Evolutionary conservation across 352 stramenopile genomes (phyloP), one percentile per base, ranked within the genome.

Genomic region (Phytophthora tubulina): DNA sequence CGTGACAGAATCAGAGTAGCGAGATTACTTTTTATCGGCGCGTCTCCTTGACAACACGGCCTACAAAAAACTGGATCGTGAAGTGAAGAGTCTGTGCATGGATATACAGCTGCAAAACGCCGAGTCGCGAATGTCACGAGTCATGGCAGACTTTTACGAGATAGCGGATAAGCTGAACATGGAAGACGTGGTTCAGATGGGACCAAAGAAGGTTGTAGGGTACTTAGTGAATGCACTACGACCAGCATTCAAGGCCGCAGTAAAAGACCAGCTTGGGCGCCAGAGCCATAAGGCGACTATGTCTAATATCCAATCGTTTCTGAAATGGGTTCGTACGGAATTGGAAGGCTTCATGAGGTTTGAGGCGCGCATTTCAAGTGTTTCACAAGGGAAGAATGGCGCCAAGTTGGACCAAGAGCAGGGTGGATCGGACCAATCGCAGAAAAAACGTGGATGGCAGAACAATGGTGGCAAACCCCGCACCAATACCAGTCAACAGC

Each of bases 321-420:
- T 52, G 45, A 33, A 52, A 52, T 52, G 45, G 45, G n/a, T 33
- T 35, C 45, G 45, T n/a, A 33, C 6, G 0, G 59, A 59, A 4
- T 17, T 58, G 30, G 59, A 67, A 17, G 27, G 27, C 1, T 67
- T 67, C 11, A 67, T 67, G 59, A 17, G 38, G 11, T 67, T 67
- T 54, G 44, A 70, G 13, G 62, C 33, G 1, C 21, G 39, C n/a
- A 60, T 59, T 10, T 13, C 9, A 2, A 17, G 33, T 33, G 33
- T 8, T 46, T 9, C 6, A 35, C 33, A 45, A 33, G n/a, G 35
- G 17, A n/a, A 45, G 33, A 15, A 7, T 48, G 9, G 33, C 1
- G 7, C 51, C 3, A 58, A 45, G 10, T 5, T 33, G 9, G 35
- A 46, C n/a, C 32, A 32, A 59, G 33, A 36, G 35, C 52, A 59